A percentile compares a stretch with the other conserved stretches of the same genome.
Conservation (phyloP, 2,329 filamentous ascomycete species). For the Aspergillus niger region DNA sequence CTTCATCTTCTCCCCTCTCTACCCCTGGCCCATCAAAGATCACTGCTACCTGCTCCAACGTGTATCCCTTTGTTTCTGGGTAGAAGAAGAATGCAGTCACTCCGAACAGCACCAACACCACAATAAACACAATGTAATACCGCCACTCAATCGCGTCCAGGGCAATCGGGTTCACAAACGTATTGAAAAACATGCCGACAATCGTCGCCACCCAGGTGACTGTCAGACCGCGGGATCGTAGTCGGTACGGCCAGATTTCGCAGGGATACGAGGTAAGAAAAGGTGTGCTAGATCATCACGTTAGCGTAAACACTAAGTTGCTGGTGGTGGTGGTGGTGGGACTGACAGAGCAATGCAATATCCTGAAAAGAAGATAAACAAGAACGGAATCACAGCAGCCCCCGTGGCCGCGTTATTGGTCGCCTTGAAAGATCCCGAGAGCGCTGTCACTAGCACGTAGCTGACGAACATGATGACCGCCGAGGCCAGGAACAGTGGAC, state of each 20-base stretch:
- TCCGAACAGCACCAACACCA: constrained; percentile 12
- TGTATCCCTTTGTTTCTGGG: constrained; percentile 18
- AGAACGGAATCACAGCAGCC: constrained; percentile 30
- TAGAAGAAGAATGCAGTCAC: constrained; percentile 15
- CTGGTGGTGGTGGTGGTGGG: neutral
- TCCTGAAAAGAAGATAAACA: constrained; percentile 32
- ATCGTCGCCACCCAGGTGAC: constrained; percentile 22
- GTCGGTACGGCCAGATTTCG: constrained; percentile 29
- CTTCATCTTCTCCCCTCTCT: neutral
- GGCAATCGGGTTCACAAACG: constrained; percentile 26
- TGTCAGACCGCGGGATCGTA: constrained; percentile 29
- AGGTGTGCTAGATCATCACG: constrained; percentile 17
- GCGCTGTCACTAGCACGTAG: constrained; percentile 24
- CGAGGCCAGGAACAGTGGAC: constrained; percentile 23
- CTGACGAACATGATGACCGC: constrained; percentile 25
- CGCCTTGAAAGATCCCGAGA: constrained; percentile 26
- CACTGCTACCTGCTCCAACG: constrained; percentile 17
- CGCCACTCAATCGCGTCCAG: constrained; percentile 25
- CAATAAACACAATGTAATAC: constrained; percentile 27
- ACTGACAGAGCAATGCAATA: constrained; percentile 29
- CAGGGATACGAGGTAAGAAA: constrained; percentile 24
- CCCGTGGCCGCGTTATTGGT: constrained; percentile 19
- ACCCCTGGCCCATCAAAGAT: constrained; percentile 13
- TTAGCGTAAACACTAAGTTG: neutral
- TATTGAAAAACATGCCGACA: constrained; percentile 24